phyloP scores from a whole-genome alignment of 257 asterid species.

The Asclepias syriaca region DNA sequence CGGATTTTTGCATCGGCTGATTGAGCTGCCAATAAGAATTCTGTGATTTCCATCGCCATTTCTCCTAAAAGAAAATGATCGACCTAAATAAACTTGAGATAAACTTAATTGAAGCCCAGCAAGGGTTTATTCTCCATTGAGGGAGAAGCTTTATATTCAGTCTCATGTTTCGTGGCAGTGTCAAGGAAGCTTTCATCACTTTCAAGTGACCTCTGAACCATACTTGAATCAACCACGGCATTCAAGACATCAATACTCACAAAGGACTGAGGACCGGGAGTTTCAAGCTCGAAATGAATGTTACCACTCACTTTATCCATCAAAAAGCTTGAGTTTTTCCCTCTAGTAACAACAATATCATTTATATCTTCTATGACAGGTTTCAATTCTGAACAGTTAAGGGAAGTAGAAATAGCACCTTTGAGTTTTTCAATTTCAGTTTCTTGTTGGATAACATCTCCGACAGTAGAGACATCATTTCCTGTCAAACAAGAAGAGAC shows the following conservation, averaged over 20 bases:
- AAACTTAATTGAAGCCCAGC: not conserved
- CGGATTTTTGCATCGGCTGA: slow-evolving; percentile 78
- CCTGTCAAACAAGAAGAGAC: not conserved
- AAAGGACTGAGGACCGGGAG: not conserved
- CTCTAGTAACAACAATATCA: not conserved
- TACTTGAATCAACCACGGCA: not conserved
- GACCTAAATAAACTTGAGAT: not conserved
- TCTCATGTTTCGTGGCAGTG: not conserved
- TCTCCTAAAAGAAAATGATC: slow-evolving; percentile 19
- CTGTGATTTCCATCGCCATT: slow-evolving; percentile 85
- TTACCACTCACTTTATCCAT: not conserved
- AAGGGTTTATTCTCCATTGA: not conserved
- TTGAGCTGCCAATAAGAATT: slow-evolving; percentile 74
- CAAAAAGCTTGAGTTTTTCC: not conserved
- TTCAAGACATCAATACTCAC: not conserved
- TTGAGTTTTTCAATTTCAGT: not conserved
- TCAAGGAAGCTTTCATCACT: not conserved
- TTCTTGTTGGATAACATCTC: slow-evolving; percentile 1
- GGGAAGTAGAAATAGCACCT: slow-evolving; percentile 4
- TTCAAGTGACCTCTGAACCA: slow-evolving; percentile 1
- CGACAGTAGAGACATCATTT: not conserved
- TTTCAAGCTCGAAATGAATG: slow-evolving; percentile 4
- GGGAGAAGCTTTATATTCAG: not conserved
- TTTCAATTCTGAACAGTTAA: not conserved
- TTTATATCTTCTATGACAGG: not conserved